Percentiles rank a stretch among this genome's conserved stretches.
Evolutionary conservation across 2,329 filamentous ascomycete genomes (phyloP).

Genomic region (Ophiosphaerella herpotricha): DNA sequence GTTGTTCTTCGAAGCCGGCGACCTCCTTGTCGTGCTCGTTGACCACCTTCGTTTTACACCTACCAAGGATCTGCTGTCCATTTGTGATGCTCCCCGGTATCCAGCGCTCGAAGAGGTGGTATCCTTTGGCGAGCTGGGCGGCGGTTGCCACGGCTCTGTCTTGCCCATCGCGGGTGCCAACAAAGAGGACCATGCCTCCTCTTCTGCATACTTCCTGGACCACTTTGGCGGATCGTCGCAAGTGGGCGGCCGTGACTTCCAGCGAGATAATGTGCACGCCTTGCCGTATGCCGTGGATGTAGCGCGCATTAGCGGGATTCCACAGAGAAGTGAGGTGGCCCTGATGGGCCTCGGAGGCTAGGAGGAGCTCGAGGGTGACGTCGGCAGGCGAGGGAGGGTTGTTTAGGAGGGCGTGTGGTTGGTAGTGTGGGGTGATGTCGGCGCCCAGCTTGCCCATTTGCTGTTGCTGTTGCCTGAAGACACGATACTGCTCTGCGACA

Average conservation of each 20-base stretch:
- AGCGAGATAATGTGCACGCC: slow-evolving; percentile 93
- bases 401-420: slow-evolving; percentile 67
- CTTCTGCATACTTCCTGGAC: slow-evolving; percentile 83
- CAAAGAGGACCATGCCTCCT: slow-evolving; percentile 87
- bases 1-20: slow-evolving; percentile 67
- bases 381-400: slow-evolving; percentile 78
- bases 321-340: slow-evolving; percentile 89
- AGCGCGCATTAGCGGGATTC: slow-evolving; percentile 92
- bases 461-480: slow-evolving; percentile 24
- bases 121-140: slow-evolving; percentile 75
- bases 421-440: slow-evolving; percentile 59
- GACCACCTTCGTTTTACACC: slow-evolving; percentile 72
- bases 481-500: slow-evolving; percentile 48
- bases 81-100: slow-evolving; percentile 91
- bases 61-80: slow-evolving; percentile 81
- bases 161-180: slow-evolving; percentile 83
- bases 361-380: slow-evolving; percentile 86
- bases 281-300: slow-evolving; percentile 89
- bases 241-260: slow-evolving; percentile 83
- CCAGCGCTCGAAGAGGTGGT: slow-evolving; percentile 92
- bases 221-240: slow-evolving; percentile 90
- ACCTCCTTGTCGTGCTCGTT: slow-evolving; percentile 72
- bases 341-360: slow-evolving; percentile 57
- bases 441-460: slow-evolving; percentile 46
- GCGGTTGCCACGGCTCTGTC: slow-evolving; percentile 79